Base-by-base conservation (phyloP, 2,329 filamentous ascomycete species). In the Periconia macrospinosa region DNA sequence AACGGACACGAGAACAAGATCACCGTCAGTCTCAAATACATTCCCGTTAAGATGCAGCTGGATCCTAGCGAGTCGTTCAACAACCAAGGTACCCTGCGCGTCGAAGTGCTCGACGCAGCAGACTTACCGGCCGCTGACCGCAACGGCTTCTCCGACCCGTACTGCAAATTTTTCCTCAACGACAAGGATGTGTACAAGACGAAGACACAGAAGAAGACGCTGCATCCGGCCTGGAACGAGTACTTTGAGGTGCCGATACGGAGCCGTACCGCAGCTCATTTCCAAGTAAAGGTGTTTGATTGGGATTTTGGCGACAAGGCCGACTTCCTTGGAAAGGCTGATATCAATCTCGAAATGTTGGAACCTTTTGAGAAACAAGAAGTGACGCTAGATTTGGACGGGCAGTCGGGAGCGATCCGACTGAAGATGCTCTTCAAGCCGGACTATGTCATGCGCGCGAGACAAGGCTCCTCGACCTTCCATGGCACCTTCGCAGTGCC, bases 221-320 rank as follows among this genome's bases (percentile, higher is more conserved):
- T 99, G 3, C 87, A 94, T 62, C 94, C 94, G 0, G 84, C 86
- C 0, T 99, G 95, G 95, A 97, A 97, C 69, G 94, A 99, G 71
- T 92, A 86, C 73, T 99, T 99, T 67, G 92, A 97, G 73, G 82
- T 91, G 1, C 81, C 86, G 1, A 79, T 99, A 49, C 86, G 90
- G 17, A 96, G 92, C 14, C 84, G 94, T 54, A 96, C 92, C 15
- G 91, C 83, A 0, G 89, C 92, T 37, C 85, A 94, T 23, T 94
- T 99, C 75, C 82, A 82, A 30, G 86, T 91, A 66, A 89, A 90
- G 52, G 87, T 97, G 2, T 96, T 88, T 71, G 94, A 99, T 70
- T 99, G 93, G 85, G 94, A 99, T 73, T 96, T 97, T 79, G 93
- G 91, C 45, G 92, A 96, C 73, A 93, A 92, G 75, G 91, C 92